Percentiles rank a stretch among this genome's conserved stretches.
These are phyloP conservation scores for Kwoniella heveanensis DNA, from an alignment of 768 basidiomycete genomes.

Conservation along the genomic window DNA sequence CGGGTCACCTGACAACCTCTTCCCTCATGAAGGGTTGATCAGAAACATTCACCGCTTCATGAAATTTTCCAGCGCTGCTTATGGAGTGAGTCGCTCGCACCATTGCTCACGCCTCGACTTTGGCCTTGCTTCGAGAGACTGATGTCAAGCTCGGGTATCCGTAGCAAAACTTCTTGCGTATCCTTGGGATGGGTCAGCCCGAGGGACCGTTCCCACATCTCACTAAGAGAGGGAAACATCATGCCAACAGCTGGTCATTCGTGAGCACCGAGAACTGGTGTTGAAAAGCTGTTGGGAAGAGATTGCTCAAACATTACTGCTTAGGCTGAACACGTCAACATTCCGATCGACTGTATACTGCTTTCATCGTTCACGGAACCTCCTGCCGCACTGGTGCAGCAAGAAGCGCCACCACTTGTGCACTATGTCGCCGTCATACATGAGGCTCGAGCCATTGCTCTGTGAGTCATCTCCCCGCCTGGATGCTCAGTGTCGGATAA, in stretches of 20 bases:
- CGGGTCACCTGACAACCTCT: constrained; percentile 26
- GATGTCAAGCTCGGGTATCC: background rate
- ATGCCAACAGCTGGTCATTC: constrained; percentile 52
- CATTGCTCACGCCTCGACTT: too few species aligned
- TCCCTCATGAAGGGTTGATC: constrained; percentile 42
- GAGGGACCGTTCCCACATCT: constrained; percentile 48
- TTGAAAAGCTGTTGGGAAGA: too few species aligned
- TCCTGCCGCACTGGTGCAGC: constrained; percentile 30
- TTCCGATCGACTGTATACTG: constrained; percentile 55
- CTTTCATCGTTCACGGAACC: constrained; percentile 56
- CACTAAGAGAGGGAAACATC: constrained; percentile 53
- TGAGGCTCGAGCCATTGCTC: constrained; percentile 50
- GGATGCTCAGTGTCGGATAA: background rate
- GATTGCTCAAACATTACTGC: background rate
- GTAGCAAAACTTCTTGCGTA: constrained; percentile 54
- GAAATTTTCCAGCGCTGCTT: constrained; percentile 51
- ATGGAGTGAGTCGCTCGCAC: constrained; percentile 46
- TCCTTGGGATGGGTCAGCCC: constrained; percentile 51
- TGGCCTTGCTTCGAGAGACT: too few species aligned
- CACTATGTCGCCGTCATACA: constrained; percentile 57
- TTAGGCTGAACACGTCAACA: constrained; percentile 55
- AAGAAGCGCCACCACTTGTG: constrained; percentile 48
- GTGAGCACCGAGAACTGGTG: too few species aligned
- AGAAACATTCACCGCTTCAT: constrained; percentile 55
- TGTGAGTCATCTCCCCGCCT: constrained; percentile 26